A percentile compares a stretch with the other conserved stretches of the same genome.
phyloP scores from a whole-genome alignment of 1,284 basidiomycete species.

The Lignosus rhinocerotis region DNA sequence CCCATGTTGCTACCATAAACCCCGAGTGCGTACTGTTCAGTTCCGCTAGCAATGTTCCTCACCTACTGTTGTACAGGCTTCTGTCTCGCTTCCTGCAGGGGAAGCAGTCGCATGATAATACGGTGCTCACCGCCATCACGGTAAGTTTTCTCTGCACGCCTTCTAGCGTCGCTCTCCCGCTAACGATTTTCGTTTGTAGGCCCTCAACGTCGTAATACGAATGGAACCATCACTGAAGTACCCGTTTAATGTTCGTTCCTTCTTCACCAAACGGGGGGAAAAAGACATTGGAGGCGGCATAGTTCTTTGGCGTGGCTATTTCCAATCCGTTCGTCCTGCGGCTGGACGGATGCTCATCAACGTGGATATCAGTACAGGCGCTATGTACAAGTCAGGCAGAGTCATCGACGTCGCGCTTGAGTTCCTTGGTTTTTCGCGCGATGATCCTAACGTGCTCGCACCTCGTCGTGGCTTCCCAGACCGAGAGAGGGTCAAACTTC shows the following conservation, averaged over 20 bases:
- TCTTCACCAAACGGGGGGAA: constrained; percentile 68
- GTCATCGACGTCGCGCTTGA: constrained; percentile 58
- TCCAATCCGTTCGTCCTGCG: constrained; percentile 74
- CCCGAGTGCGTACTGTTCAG: constrained; percentile 55
- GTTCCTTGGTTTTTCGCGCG: constrained; percentile 40
- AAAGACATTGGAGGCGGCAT: constrained; percentile 68
- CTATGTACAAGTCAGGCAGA: constrained; percentile 64
- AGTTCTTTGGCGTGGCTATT: constrained; percentile 73
- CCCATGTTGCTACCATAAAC: constrained; percentile 72
- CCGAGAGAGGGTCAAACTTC: constrained; percentile 57
- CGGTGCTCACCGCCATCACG: constrained; percentile 71
- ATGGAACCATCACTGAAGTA: constrained; percentile 72
- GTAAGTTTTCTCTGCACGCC: constrained; percentile 37
- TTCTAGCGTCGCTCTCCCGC: not conserved
- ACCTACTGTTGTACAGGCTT: constrained; percentile 43
- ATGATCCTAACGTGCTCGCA: constrained; percentile 43
- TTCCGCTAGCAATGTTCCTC: constrained; percentile 1
- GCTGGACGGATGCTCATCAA: constrained; percentile 70
- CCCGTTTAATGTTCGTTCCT: constrained; percentile 74
- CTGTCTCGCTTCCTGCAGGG: constrained; percentile 66
- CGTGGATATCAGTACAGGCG: constrained; percentile 74
- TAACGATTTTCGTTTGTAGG: constrained; percentile 38
- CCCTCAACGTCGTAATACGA: constrained; percentile 73
- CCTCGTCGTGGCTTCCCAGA: constrained; percentile 49
- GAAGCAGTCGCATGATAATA: constrained; percentile 67